A percentile compares a stretch with the other conserved stretches of the same genome.
Evolutionary conservation across 108 stramenopile species (phyloP).

Genomic region (Skeletonema grethae): DNA sequence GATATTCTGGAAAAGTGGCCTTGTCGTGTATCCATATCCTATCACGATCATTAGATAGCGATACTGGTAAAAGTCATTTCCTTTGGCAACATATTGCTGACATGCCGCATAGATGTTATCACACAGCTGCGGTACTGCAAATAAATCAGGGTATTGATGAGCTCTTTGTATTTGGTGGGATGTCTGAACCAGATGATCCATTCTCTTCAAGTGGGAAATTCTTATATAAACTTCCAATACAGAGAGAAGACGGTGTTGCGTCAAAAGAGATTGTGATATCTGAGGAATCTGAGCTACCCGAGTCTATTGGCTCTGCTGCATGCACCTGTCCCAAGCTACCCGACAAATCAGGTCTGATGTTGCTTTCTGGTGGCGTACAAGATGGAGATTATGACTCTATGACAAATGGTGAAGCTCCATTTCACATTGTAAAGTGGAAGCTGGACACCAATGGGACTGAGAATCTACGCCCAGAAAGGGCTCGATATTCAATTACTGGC

Average conservation of each 20-base stretch:
- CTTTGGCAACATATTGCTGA: slow-evolving; percentile 45
- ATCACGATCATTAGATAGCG: slow-evolving; percentile 20
- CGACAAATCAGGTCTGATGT: not conserved
- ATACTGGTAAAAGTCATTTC: slow-evolving; percentile 17
- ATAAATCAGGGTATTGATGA: slow-evolving; percentile 1
- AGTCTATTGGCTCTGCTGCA: not conserved
- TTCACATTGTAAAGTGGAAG: slow-evolving; percentile 3
- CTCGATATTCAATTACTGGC: not conserved
- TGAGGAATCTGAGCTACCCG: not conserved
- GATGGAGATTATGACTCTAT: not conserved
- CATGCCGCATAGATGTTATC: slow-evolving; percentile 40
- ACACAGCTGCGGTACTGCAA: slow-evolving; percentile 12
- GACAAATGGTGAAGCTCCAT: slow-evolving; percentile 3
- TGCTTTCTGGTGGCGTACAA: slow-evolving; percentile 1
- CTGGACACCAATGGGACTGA: not conserved
- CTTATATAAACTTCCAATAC: not conserved
- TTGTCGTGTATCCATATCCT: slow-evolving; percentile 42
- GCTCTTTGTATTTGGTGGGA: slow-evolving; percentile 54
- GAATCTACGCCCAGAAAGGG: slow-evolving; percentile 8
- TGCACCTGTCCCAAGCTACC: not conserved
- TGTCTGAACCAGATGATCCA: slow-evolving; percentile 44
- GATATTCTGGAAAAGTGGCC: slow-evolving; percentile 23
- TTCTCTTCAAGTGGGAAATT: slow-evolving; percentile 14
- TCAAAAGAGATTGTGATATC: not conserved
- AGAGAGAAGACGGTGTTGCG: not conserved